Base-by-base conservation (phyloP, 768 basidiomycete genomes). In the Plicaturopsis crispa region DNA sequence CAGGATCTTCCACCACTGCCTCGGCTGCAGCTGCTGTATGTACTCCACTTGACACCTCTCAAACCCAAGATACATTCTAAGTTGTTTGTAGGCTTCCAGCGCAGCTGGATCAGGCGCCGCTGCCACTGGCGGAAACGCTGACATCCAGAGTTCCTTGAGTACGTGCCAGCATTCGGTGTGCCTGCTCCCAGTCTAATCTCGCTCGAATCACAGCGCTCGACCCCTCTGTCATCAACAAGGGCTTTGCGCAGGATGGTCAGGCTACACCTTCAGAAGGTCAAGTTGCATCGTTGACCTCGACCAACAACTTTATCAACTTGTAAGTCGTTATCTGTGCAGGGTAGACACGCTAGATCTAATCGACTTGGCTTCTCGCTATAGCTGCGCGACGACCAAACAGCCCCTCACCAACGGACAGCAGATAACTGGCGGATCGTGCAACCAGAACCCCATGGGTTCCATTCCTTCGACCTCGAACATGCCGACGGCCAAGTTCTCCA, bases 261-360 rank as follows among this genome's bases (percentile, higher is more conserved):
- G 59, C 59, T 33, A 48, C 52, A 3, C 67, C 70, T 3, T 49
- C 51, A 11, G 54, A 53, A 21, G 75, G 73, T 19, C 73, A 78
- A 52, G 68, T 67, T 23, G 52, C 67, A 1, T 73, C 73, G 8
- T 46, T 67, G 21, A 77, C 75, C 4, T 74, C 73, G 24, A 52
- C 48, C 28, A 79, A 81, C 66, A 81, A 84, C 69, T 84, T 73
- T 59, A 73, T 74, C 67, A 78, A 78, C 66, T 73, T 69, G 54
- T 74, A 73, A 50, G 42, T 49, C 8, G 55, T 61, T n/a, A n/a
- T n/a, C n/a, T n/a, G n/a, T n/a, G n/a, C n/a, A n/a, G n/a, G n/a
- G n/a, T n/a, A n/a, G n/a, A n/a, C n/a, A n/a, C n/a, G n/a, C n/a
- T n/a, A n/a, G n/a, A n/a, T n/a, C n/a, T n/a, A n/a, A n/a, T n/a